Base-by-base conservation (phyloP, 176 grass and related monocot genomes). In the Rhynchospora tenuis region DNA sequence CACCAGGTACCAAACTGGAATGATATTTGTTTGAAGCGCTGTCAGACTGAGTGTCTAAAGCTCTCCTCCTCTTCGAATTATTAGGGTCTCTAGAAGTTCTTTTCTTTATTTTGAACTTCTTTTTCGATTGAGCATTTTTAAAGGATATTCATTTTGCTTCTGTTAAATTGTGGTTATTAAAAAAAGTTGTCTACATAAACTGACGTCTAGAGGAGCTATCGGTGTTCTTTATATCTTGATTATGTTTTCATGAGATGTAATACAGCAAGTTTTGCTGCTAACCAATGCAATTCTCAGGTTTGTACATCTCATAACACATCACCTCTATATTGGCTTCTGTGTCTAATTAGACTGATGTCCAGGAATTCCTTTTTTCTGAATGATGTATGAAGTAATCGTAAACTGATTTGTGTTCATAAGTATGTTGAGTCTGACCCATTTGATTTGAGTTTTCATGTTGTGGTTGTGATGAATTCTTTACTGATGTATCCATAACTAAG, bases 1-100 rank as follows among this genome's bases (percentile, higher is more conserved):
- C 88, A 92, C 88, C 90, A 95, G 81, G 90, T 95, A 52, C 93
- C 93, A 60, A 95, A 95, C 89, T 95, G 93, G 93, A 95, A 95
- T 74, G 90, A 95, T 76, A 91, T 92, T 87, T 95, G 93, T 83
- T 88, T 95, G 55, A 95, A 95, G 86, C 83, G 86, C 71, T 95
- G 93, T 84, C 93, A 95, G 83, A 92, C 90, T 50, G 93, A 95
- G 89, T 95, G 93, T 89, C 88, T 95, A 62, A 95, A 92, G 66
- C 86, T 95, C 81, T 95, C 90, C 8, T 92, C 90, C 3, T 86
- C 85, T 64, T 81, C 85, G 9, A 62, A 43, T 70, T 28, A 48
- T 70, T 82, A 81, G 84, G 52, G 73, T 9, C 59, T 64, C 44
- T 73, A 42, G 69, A 50, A 13, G n/a, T 14, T 13, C 1, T 46